Evolutionary conservation across 805 yeast genomes (phyloP).

Genomic region (Kuraishia ogatae): DNA sequence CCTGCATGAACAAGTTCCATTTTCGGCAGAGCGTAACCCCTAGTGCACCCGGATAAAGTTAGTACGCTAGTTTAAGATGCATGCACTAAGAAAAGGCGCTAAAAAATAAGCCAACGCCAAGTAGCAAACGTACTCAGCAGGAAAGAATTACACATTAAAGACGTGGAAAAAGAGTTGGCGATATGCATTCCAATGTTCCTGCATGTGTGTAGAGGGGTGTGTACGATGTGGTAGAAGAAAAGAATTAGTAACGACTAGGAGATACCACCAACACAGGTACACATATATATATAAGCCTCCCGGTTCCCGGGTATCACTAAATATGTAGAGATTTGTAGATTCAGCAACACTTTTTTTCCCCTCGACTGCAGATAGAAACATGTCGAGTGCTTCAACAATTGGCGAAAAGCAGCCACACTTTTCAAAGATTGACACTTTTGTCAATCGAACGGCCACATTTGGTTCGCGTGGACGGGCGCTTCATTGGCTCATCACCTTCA

Average conservation of each 20-base stretch:
- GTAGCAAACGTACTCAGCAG: too few relatives aligned
- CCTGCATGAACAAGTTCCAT: not conserved
- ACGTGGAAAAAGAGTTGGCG: not conserved
- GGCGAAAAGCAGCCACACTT: not conserved
- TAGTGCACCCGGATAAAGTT: not conserved
- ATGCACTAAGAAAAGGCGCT: too few relatives aligned
- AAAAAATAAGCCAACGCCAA: too few relatives aligned
- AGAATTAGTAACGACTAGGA: not conserved
- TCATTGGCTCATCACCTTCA: constrained; percentile 39
- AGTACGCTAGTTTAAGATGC: not conserved
- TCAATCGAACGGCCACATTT: constrained; percentile 28
- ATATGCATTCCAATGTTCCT: not conserved
- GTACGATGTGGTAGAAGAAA: not conserved
- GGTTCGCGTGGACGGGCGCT: constrained; percentile 50
- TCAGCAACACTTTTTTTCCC: not conserved
- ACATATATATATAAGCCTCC: not conserved
- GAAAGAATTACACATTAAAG: not conserved
- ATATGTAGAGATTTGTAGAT: not conserved
- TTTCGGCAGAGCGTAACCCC: not conserved
- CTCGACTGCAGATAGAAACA: not conserved
- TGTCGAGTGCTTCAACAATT: not conserved
- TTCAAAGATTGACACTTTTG: not conserved
- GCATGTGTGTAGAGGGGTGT: not conserved
- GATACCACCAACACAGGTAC: too few relatives aligned
- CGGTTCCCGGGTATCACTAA: not conserved